phyloP scores from a whole-genome alignment of 2,329 filamentous ascomycete species.

The Didymella pinodella region DNA sequence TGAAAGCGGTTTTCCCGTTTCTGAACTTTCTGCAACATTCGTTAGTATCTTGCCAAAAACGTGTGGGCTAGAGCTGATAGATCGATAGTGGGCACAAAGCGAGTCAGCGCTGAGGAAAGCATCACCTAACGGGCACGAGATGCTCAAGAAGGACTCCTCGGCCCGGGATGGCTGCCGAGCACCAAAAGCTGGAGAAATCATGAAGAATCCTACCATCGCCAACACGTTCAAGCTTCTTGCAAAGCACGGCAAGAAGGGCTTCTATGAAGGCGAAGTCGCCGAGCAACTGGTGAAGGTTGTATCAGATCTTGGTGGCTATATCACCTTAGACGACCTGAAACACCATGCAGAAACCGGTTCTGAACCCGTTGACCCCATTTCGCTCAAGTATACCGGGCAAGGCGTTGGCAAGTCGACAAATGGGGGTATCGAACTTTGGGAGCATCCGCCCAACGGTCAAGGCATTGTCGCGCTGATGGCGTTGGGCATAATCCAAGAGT shows the following conservation, averaged over 20 bases:
- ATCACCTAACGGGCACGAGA: slow-evolving; percentile 85
- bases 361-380: slow-evolving; percentile 85
- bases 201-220: slow-evolving; percentile 84
- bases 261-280: slow-evolving; percentile 86
- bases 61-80: slow-evolving; percentile 11
- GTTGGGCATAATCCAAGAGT: slow-evolving; percentile 85
- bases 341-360: slow-evolving; percentile 76
- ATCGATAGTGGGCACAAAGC: slow-evolving; percentile 71
- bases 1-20: slow-evolving; percentile 89
- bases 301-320: slow-evolving; percentile 75
- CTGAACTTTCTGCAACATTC: slow-evolving; percentile 74
- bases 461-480: slow-evolving; percentile 96
- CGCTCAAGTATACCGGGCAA: slow-evolving; percentile 77
- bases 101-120: slow-evolving; percentile 72
- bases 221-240: slow-evolving; percentile 82
- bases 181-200: slow-evolving; percentile 82
- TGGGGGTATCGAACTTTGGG: slow-evolving; percentile 83
- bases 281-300: slow-evolving; percentile 82
- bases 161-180: slow-evolving; percentile 75
- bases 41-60: slow-evolving; percentile 60
- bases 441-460: slow-evolving; percentile 96
- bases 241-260: slow-evolving; percentile 83
- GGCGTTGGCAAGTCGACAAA: slow-evolving; percentile 59
- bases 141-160: slow-evolving; percentile 79
- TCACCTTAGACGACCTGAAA: slow-evolving; percentile 81